Percentiles rank a stretch among this genome's conserved stretches.
Evolutionary conservation across 2,329 filamentous ascomycete species (phyloP).

Genomic region (Hymenoscyphus infarciens): DNA sequence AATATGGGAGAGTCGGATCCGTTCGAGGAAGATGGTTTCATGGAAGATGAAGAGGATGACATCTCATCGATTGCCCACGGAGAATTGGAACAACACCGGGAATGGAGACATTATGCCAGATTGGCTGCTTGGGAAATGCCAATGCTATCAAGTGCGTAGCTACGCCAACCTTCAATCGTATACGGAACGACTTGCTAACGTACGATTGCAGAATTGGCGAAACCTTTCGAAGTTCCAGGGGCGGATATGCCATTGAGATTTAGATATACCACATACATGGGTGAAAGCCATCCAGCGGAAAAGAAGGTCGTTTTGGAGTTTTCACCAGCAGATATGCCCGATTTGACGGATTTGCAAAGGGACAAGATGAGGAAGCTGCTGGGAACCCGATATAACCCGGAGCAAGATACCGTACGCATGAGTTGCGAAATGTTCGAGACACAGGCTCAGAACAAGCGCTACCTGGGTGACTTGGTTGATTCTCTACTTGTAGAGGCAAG

Average conservation of each 20-base stretch:
- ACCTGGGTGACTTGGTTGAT: constrained; percentile 74
- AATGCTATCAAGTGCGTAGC: constrained; percentile 71
- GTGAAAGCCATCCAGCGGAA: constrained; percentile 85
- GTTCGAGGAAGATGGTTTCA: constrained; percentile 26
- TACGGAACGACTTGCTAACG: constrained; percentile 16
- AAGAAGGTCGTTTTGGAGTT: constrained; percentile 95
- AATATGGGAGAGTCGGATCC: constrained; percentile 33
- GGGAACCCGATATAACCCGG: constrained; percentile 83
- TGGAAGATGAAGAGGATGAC: constrained; percentile 69
- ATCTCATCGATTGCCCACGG: constrained; percentile 79
- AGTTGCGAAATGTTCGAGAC: constrained; percentile 85
- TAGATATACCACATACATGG: constrained; percentile 95
- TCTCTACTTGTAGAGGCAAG: constrained; percentile 71
- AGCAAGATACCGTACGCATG: constrained; percentile 79
- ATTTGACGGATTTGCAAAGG: constrained; percentile 63
- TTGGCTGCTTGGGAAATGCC: constrained; percentile 96
- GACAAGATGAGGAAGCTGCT: constrained; percentile 84
- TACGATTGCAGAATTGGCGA: constrained; percentile 64
- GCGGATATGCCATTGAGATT: constrained; percentile 74
- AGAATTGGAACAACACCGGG: constrained; percentile 83
- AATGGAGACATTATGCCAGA: constrained; percentile 83
- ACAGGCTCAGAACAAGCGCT: constrained; percentile 95
- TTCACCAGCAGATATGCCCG: constrained; percentile 65
- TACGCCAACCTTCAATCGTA: background rate
- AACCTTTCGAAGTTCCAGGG: constrained; percentile 72